Evolutionary conservation across 768 basidiomycete genomes (phyloP).

Genomic region (Exsudoporus frostii): DNA sequence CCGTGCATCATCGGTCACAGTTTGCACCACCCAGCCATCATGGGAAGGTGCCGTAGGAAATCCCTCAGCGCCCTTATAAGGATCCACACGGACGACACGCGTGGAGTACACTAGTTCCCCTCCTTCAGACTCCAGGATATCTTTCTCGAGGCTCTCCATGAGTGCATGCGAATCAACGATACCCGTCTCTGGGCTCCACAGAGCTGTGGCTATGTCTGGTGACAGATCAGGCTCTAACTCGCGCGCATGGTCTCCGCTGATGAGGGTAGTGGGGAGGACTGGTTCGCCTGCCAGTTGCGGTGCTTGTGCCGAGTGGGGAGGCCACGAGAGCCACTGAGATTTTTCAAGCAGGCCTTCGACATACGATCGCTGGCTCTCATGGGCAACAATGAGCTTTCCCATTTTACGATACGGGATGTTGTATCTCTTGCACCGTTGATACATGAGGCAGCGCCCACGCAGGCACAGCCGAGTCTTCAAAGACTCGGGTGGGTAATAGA

Average conservation of each 20-base stretch:
- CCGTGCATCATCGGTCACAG: conserved; percentile 50
- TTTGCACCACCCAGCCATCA: conserved; percentile 88
- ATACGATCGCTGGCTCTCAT: conserved; percentile 61
- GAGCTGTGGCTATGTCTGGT: conserved; percentile 59
- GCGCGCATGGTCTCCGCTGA: conserved; percentile 64
- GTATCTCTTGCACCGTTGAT: conserved; percentile 62
- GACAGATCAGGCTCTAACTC: conserved; percentile 85
- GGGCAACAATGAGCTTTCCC: conserved; percentile 90
- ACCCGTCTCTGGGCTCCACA: conserved; percentile 86
- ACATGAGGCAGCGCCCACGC: conserved; percentile 81
- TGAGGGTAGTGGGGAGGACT: conserved; percentile 61
- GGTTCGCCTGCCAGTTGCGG: conserved; percentile 23
- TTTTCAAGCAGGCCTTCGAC: conserved; percentile 67
- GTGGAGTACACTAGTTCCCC: conserved; percentile 78
- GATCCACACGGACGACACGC: conserved; percentile 82
- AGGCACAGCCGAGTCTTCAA: conserved; percentile 85
- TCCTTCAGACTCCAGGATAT: conserved; percentile 66
- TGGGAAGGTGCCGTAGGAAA: conserved; percentile 32
- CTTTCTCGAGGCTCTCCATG: conserved; percentile 80
- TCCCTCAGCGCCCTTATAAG: conserved; percentile 33
- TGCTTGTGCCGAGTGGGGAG: conserved; percentile 35
- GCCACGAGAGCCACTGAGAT: conserved; percentile 52
- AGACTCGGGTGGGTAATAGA: conserved; percentile 81
- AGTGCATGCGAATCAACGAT: conserved; percentile 85
- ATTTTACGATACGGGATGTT: conserved; percentile 67